phyloP scores from a whole-genome alignment of 2,329 filamentous ascomycete genomes.

The Phaeophleospora eucalypticola region DNA sequence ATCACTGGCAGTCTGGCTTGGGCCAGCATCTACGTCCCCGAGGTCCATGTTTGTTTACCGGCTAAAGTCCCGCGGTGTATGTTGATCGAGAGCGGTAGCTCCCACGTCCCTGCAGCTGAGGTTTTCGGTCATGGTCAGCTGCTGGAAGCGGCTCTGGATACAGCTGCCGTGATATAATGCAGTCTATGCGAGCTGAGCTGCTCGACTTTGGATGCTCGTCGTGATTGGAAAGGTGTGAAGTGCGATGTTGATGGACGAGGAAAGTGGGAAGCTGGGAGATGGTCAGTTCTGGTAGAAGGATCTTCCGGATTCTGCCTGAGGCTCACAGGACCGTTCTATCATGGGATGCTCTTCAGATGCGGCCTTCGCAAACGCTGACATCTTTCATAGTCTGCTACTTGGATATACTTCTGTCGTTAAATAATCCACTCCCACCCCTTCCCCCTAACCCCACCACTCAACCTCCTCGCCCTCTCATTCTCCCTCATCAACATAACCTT shows the following conservation, averaged over 20 bases:
- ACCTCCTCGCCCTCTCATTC: conserved; percentile 25
- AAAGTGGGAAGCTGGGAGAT: no score
- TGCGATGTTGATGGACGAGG: no score
- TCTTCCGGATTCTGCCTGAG: no score
- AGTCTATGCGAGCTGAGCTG: no score
- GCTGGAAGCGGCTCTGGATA: no score
- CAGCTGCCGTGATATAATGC: no score
- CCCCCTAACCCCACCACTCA: conserved; percentile 4
- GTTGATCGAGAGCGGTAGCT: not conserved
- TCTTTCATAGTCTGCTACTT: not conserved
- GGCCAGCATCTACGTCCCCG: conserved; percentile 10
- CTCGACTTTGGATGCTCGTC: no score
- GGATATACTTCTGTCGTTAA: not conserved
- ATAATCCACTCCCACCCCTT: conserved; percentile 14
- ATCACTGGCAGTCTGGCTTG: not conserved
- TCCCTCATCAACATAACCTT: conserved; percentile 37
- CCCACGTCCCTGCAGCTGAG: not conserved
- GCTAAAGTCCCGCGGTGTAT: not conserved
- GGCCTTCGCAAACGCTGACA: no score
- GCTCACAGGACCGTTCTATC: no score
- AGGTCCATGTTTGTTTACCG: conserved; percentile 4
- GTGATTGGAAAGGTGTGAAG: no score
- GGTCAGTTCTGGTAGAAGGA: no score
- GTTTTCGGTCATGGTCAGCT: not conserved
- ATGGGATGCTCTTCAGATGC: no score